phyloP scores from a whole-genome alignment of 129 eudicot genomes.

The Silybum marianum region DNA sequence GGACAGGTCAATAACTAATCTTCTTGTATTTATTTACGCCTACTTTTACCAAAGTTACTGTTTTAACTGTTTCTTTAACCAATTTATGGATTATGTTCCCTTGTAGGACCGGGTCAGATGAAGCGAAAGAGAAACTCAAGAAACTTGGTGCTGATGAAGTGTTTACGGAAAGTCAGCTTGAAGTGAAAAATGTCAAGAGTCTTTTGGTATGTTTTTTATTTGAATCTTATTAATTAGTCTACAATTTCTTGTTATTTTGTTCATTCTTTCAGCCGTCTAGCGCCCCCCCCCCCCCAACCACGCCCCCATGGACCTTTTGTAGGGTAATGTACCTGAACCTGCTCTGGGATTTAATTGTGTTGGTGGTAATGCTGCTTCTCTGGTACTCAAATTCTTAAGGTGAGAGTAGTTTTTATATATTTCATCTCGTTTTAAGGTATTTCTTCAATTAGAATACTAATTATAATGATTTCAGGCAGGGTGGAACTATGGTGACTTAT shows the following conservation, averaged over 20 bases:
- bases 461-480: slow-evolving; percentile 51
- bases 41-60: background rate
- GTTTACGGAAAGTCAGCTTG: slow-evolving; percentile 79
- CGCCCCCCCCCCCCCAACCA: no score
- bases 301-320: background rate
- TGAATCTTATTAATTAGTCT: background rate
- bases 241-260: background rate
- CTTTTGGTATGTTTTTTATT: slow-evolving; percentile 57
- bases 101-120: slow-evolving; percentile 83
- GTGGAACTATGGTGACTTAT: slow-evolving; percentile 99
- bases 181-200: slow-evolving; percentile 68
- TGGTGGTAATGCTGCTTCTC: slow-evolving; percentile 97
- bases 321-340: slow-evolving; percentile 84
- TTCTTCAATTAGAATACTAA: slow-evolving; percentile 4
- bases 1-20: slow-evolving; percentile 62
- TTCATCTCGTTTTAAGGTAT: slow-evolving; percentile 3
- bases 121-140: slow-evolving; percentile 75
- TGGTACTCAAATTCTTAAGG: slow-evolving; percentile 90
- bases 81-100: slow-evolving; percentile 7
- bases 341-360: slow-evolving; percentile 90
- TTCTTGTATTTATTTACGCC: background rate
- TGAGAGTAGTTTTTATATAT: slow-evolving; percentile 31
- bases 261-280: background rate
- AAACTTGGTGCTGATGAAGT: slow-evolving; percentile 90
- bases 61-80: slow-evolving; percentile 14